Evolutionary conservation across 2,329 filamentous ascomycete species (phyloP).

Genomic region (Fusarium sp.): DNA sequence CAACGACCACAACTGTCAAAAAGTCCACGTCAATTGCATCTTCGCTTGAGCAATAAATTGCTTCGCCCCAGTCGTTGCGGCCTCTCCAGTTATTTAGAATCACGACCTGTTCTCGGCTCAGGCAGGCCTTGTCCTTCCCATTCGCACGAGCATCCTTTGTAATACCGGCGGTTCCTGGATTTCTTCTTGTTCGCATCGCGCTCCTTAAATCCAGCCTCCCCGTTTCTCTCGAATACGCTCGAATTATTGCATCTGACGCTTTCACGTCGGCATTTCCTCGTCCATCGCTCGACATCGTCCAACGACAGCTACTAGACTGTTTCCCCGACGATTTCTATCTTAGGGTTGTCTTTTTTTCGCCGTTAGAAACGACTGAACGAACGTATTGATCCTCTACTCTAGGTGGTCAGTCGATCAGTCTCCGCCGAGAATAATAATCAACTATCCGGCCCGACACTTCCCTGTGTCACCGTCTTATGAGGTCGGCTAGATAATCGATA

Average conservation of each 20-base stretch:
- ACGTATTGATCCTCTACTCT: conserved; percentile 28
- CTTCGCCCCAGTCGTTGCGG: conserved; percentile 29
- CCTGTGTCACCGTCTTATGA: conserved; percentile 54
- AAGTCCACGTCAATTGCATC: conserved; percentile 40
- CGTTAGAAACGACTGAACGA: conserved; percentile 32
- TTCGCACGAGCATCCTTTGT: conserved; percentile 49
- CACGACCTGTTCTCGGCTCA: conserved; percentile 36
- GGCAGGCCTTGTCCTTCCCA: conserved; percentile 37
- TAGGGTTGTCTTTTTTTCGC: conserved; percentile 28
- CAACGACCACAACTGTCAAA: conserved; percentile 39
- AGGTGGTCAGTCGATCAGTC: conserved; percentile 25
- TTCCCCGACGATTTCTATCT: conserved; percentile 16
- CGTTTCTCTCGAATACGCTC: conserved; percentile 41
- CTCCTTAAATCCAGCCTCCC: conserved; percentile 43
- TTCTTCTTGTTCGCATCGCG: conserved; percentile 45
- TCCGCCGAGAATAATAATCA: conserved; percentile 44
- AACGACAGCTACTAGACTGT: conserved; percentile 34
- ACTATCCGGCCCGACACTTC: conserved; percentile 44
- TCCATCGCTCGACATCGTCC: conserved; percentile 23
- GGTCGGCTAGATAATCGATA: conserved; percentile 80
- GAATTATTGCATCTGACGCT: conserved; percentile 27
- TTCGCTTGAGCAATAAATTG: conserved; percentile 41
- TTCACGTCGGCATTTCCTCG: conserved; percentile 33
- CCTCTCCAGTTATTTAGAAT: conserved; percentile 35
- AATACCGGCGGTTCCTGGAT: conserved; percentile 50